phyloP scores from a whole-genome alignment of 2,329 filamentous ascomycete genomes.

The Lachnellula willkommii region DNA sequence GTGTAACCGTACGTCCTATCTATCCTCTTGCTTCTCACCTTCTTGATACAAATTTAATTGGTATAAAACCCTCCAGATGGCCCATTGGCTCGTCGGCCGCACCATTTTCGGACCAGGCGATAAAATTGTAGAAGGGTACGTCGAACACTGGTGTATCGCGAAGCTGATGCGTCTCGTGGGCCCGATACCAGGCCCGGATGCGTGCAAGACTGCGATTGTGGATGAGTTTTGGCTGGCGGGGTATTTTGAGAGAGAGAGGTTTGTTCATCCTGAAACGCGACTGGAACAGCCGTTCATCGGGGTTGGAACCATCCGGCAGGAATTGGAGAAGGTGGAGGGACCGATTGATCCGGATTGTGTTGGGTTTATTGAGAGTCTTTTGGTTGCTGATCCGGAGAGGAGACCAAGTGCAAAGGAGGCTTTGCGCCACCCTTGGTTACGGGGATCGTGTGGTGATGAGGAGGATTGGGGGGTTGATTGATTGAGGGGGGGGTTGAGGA shows the following conservation, averaged over 20 bases:
- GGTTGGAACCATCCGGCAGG: not conserved
- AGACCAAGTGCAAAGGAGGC: not conserved
- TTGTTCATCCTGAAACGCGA: not conserved
- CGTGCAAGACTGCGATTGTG: not conserved
- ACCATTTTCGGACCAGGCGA: slow-evolving; percentile 19
- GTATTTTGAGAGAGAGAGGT: not conserved
- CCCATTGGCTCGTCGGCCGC: slow-evolving; percentile 11
- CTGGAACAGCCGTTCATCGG: not conserved
- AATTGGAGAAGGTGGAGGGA: not conserved
- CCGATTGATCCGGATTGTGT: not conserved
- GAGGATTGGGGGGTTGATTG: no score
- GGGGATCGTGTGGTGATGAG: no score
- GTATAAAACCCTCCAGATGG: slow-evolving; percentile 10
- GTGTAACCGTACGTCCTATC: slow-evolving; percentile 14
- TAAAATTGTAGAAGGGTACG: slow-evolving; percentile 18
- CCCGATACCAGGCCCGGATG: slow-evolving; percentile 11
- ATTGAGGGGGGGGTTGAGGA: no score
- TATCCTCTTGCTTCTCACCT: not conserved
- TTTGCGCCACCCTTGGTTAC: not conserved
- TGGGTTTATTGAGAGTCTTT: not conserved
- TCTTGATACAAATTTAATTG: no score
- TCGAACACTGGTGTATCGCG: slow-evolving; percentile 24
- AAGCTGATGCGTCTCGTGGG: slow-evolving; percentile 22
- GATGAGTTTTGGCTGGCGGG: no score
- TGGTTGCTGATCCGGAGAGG: not conserved